Conservation (phyloP, 306 rosid species). For the Medicago lupulina region DNA sequence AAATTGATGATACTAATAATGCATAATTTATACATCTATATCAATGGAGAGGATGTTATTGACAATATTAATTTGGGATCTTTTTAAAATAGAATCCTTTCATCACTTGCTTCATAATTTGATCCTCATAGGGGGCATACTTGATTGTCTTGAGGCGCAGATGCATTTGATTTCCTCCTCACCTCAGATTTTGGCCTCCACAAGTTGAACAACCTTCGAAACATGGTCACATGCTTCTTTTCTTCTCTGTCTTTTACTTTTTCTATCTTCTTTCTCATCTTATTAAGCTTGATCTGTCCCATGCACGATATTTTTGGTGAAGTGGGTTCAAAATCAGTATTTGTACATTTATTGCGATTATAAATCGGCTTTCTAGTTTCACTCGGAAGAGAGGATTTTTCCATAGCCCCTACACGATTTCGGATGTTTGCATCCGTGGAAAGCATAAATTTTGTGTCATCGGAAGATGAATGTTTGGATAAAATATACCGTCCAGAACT, state of each 20-base stretch:
- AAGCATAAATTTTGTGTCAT: background rate
- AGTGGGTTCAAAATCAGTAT: slow-evolving; percentile 56
- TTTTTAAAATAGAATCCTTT: too few species aligned
- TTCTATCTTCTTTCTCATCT: slow-evolving; percentile 56
- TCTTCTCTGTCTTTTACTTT: slow-evolving; percentile 49
- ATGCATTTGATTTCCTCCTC: slow-evolving; percentile 53
- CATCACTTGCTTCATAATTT: too few species aligned
- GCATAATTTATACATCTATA: too few species aligned
- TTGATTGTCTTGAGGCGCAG: background rate
- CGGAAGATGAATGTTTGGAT: background rate
- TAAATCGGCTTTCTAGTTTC: background rate
- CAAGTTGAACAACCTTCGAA: slow-evolving; percentile 49
- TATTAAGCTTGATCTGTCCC: slow-evolving; percentile 88
- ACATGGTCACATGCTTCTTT: slow-evolving; percentile 44
- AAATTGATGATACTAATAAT: too few species aligned
- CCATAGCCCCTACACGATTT: background rate
- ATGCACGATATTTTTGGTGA: slow-evolving; percentile 92
- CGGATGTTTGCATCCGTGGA: background rate
- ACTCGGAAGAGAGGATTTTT: background rate
- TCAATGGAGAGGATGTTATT: too few species aligned
- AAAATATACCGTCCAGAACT: background rate
- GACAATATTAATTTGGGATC: too few species aligned
- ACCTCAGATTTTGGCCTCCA: slow-evolving; percentile 41
- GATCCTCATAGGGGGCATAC: too few species aligned
- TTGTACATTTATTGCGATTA: background rate